A percentile compares a stretch with the other conserved stretches of the same genome.
These are phyloP conservation scores for Mycena venus DNA, from an alignment of 768 basidiomycete genomes.

Conservation along the genomic window DNA sequence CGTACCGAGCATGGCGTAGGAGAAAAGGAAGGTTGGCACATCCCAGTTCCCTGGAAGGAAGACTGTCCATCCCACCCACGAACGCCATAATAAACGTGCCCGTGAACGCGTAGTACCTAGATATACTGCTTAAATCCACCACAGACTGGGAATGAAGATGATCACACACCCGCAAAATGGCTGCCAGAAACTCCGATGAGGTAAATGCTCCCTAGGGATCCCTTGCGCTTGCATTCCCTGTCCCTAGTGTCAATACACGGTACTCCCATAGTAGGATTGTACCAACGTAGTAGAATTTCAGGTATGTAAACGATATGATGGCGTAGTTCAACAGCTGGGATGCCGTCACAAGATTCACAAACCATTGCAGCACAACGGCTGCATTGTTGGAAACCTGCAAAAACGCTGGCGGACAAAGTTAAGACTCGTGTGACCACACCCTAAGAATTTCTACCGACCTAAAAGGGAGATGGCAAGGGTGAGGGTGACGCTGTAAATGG, in stretches of 20 bases:
- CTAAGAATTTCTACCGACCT: slow-evolving; percentile 40
- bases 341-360: slow-evolving; percentile 63
- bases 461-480: slow-evolving; percentile 55
- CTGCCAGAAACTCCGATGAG: slow-evolving; percentile 63
- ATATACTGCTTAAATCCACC: not conserved
- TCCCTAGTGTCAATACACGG: not conserved
- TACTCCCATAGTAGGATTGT: not conserved
- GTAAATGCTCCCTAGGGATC: slow-evolving; percentile 58
- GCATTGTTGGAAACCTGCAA: slow-evolving; percentile 64
- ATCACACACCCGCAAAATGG: slow-evolving; percentile 61
- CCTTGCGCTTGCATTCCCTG: slow-evolving; percentile 62
- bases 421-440: not conserved
- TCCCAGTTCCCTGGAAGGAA: slow-evolving; percentile 66
- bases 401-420: slow-evolving; percentile 51
- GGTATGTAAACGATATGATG: slow-evolving; percentile 61
- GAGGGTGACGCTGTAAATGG: slow-evolving; percentile 64
- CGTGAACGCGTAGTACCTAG: slow-evolving; percentile 58
- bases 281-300: slow-evolving; percentile 61
- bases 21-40: slow-evolving; percentile 62
- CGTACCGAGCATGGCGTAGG: slow-evolving; percentile 59
- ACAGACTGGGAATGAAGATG: not conserved
- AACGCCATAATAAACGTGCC: slow-evolving; percentile 63
- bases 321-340: slow-evolving; percentile 64
- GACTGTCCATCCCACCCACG: slow-evolving; percentile 63
- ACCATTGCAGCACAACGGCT: slow-evolving; percentile 64